phyloP scores from a whole-genome alignment of 179 eudicot species.

The Amaranthus tricolor region DNA sequence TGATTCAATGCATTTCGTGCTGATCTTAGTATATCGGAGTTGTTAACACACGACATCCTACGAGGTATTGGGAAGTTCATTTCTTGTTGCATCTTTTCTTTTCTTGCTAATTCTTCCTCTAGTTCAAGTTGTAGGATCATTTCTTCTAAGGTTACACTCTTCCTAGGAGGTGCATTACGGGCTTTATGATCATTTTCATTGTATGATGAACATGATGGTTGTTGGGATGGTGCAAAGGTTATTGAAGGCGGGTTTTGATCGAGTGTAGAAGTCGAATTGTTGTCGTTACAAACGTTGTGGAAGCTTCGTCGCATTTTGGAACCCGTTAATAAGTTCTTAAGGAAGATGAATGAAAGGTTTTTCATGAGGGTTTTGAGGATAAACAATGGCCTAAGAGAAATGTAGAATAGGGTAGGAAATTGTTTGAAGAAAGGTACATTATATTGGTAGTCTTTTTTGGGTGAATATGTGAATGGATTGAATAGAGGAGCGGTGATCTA shows the following conservation, averaged over 20 bases:
- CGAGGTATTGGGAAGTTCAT: constrained; percentile 25
- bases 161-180: constrained; percentile 33
- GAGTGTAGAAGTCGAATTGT: constrained; percentile 68
- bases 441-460: constrained; percentile 3
- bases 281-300: constrained; percentile 52
- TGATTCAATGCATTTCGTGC: constrained; percentile 80
- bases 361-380: constrained; percentile 43
- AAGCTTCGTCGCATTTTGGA: constrained; percentile 63
- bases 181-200: constrained; percentile 17
- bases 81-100: constrained; percentile 26
- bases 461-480: constrained; percentile 25
- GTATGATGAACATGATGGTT: constrained; percentile 18
- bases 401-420: neutral
- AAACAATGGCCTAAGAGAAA: neutral
- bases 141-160: constrained; percentile 63
- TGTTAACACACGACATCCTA: constrained; percentile 85
- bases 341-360: constrained; percentile 64
- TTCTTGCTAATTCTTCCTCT: constrained; percentile 63
- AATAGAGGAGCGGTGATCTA: constrained; percentile 23
- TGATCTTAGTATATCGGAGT: constrained; percentile 71
- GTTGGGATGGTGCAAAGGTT: neutral
- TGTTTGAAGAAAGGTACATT: neutral
- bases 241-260: constrained; percentile 33
- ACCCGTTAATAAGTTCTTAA: constrained; percentile 54
- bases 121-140: constrained; percentile 77